phyloP scores from a whole-genome alignment of 345 rosid genomes.

The Ceriops tagal region DNA sequence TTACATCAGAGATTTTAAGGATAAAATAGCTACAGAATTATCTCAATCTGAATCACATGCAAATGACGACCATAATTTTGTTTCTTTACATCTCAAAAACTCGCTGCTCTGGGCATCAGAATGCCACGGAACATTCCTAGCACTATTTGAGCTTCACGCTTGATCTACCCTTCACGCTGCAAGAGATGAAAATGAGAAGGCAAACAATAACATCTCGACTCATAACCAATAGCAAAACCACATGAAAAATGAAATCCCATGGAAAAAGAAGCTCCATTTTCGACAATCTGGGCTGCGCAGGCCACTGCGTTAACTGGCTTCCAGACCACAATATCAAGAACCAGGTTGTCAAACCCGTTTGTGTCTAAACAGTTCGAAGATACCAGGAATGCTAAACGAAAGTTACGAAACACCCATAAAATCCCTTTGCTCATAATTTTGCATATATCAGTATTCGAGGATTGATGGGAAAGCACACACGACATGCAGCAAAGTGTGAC shows the following conservation, averaged over 20 bases:
- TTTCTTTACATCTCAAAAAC: no score
- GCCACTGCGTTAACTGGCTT: no score
- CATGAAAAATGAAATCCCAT: neutral
- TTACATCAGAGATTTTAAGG: no score
- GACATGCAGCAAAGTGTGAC: neutral
- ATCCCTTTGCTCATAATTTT: neutral
- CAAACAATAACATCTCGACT: neutral
- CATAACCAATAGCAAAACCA: neutral
- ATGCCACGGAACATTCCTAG: neutral
- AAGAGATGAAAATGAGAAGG: neutral
- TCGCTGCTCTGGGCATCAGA: neutral
- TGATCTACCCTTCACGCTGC: slow-evolving; percentile 36
- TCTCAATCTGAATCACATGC: no score
- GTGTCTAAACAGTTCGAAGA: no score
- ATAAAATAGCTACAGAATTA: no score
- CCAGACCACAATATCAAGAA: no score
- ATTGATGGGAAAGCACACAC: neutral
- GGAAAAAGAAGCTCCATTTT: no score
- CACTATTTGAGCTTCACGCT: neutral
- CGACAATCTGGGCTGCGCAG: no score
- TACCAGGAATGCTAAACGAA: neutral
- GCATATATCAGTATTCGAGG: neutral
- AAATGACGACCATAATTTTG: no score
- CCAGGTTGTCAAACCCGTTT: no score
- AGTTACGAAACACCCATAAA: neutral